Percentiles rank a stretch among this genome's conserved stretches.
These are phyloP conservation scores for Puccinia triticina DNA, from an alignment of 1,284 basidiomycete genomes.

Conservation along the genomic window DNA sequence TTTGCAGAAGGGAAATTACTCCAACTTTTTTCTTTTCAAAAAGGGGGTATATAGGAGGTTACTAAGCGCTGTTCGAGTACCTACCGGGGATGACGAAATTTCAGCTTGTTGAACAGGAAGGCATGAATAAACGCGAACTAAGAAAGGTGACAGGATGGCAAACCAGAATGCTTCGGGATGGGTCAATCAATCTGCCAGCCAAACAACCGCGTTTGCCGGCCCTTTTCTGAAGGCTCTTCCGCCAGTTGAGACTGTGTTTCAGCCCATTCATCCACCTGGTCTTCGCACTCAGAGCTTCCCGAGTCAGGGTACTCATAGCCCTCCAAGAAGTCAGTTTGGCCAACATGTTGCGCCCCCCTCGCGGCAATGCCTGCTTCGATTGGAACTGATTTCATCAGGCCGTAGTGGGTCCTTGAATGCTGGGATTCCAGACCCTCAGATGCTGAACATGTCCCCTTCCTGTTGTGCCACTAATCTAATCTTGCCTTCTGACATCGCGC, in stretches of 20 bases:
- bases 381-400: neutral
- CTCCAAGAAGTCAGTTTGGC: neutral
- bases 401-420: neutral
- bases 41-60: too few species aligned
- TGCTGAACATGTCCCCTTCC: too few species aligned
- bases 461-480: too few species aligned
- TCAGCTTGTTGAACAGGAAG: too few species aligned
- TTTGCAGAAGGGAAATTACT: too few species aligned
- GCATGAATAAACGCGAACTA: too few species aligned
- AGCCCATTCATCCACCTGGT: constrained; percentile 46
- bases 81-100: too few species aligned
- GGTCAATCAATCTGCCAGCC: constrained; percentile 12
- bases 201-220: neutral
- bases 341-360: neutral
- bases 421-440: neutral
- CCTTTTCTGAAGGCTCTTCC: constrained; percentile 11
- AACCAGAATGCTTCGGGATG: neutral
- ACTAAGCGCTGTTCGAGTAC: too few species aligned
- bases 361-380: constrained; percentile 1
- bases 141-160: neutral
- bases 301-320: neutral
- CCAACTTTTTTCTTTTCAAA: too few species aligned
- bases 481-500: too few species aligned
- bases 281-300: neutral
- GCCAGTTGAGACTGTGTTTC: constrained; percentile 44